Evolutionary conservation across 352 stramenopile genomes (phyloP), one percentile per base, ranked within the genome.

Genomic region (Globisporangium cederbergense): DNA sequence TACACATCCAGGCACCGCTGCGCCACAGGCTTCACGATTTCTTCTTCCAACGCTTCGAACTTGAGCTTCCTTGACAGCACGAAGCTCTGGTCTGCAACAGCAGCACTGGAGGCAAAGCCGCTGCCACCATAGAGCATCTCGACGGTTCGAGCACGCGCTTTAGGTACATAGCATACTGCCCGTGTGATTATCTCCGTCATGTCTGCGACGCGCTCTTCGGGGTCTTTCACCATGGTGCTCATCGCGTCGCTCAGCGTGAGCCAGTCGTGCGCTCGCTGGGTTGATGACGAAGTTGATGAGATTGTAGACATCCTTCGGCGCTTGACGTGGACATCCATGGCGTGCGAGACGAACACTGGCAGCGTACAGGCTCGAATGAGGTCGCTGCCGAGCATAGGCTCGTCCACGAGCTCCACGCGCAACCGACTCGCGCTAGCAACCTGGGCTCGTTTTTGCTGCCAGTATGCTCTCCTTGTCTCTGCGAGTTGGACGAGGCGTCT

Each of bases 141-240:
- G 20, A 78, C 63, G 18, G 71, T 65, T 28, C 30, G 67, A 2
- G 83, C 79, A 8, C 86, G 75, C 45, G 83, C 89, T 67, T 82
- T 82, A 1, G 87, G 86, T 1, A 95, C 88, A 25, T 81, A 87
- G 56, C 86, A 97, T 13, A 91, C 65, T 7, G 86, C 86, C 32
- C 86, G 82, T 5, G 81, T 79, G 1, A 95, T 65, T 7, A 90
- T 52, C 4, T 76, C 47, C 28, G 73, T 58, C 36, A 93, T 51
- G 3, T 72, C 72, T 3, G 62, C 64, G 28, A 92, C 58, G 28
- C 87, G 76, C 8, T 78, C 70, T 9, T 79, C 70, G 1, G 78
- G 77, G 4, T 75, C 62, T 42, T 65, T 66, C 2, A 95, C 80
- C 59, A 91, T 83, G 9, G 49, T 55, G 22, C 74, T 64, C 20